phyloP scores from a whole-genome alignment of 345 rosid species.

The Microcos paniculata region DNA sequence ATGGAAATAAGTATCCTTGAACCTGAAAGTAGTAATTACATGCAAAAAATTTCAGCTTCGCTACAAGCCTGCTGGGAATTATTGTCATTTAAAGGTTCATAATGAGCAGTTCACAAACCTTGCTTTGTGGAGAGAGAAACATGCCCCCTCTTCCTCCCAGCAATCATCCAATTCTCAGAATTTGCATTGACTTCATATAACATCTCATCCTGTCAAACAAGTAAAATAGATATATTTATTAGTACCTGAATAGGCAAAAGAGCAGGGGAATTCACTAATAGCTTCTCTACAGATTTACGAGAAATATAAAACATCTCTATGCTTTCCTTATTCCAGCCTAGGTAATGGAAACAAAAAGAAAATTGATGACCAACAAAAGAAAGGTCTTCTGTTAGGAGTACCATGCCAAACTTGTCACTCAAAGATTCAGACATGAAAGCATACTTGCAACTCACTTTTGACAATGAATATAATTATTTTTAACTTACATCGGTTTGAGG shows the following conservation, averaged over 20 bases:
- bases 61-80: background rate
- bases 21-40: conserved; percentile 37
- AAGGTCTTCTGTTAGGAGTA: background rate
- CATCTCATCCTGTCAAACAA: conserved; percentile 64
- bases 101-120: conserved; percentile 41
- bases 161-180: conserved; percentile 89
- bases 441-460: background rate
- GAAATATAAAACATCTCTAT: background rate
- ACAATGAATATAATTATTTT: background rate
- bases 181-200: conserved; percentile 79
- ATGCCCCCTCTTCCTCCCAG: conserved; percentile 94
- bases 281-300: background rate
- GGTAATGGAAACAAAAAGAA: background rate
- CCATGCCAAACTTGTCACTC: background rate
- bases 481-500: conserved; percentile 48
- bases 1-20: conserved; percentile 75
- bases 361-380: background rate
- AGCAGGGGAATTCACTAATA: background rate
- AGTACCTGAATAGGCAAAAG: background rate
- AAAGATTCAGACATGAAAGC: background rate
- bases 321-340: background rate
- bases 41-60: background rate
- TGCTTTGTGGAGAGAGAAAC: conserved; percentile 63
- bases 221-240: background rate
- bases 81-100: background rate